Evolutionary conservation across 495 filamentous ascomycete genomes (phyloP).

Genomic region (Trichocladium uniseriatum): DNA sequence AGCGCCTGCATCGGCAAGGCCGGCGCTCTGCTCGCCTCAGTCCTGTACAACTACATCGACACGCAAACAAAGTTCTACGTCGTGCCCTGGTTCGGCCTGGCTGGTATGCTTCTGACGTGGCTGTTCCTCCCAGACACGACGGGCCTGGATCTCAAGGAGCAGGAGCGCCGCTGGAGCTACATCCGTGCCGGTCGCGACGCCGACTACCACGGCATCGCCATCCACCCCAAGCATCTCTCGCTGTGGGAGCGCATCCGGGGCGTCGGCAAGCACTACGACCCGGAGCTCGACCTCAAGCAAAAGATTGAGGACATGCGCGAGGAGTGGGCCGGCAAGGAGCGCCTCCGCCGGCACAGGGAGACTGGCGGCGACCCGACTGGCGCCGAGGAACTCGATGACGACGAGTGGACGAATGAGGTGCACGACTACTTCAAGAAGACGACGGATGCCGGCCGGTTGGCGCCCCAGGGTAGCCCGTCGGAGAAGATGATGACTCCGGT

Average conservation of each 20-base stretch:
- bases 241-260: constrained; percentile 67
- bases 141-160: constrained; percentile 85
- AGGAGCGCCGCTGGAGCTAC: constrained; percentile 78
- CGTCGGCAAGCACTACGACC: constrained; percentile 66
- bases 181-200: constrained; percentile 61
- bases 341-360: constrained; percentile 18
- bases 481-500: too few relatives aligned
- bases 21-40: constrained; percentile 72
- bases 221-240: constrained; percentile 77
- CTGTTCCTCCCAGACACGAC: constrained; percentile 88
- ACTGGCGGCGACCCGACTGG: constrained; percentile 17
- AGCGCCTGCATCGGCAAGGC: constrained; percentile 75
- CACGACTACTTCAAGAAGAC: constrained; percentile 35
- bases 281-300: constrained; percentile 64
- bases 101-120: constrained; percentile 64
- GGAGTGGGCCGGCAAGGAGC: constrained; percentile 36
- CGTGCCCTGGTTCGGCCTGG: constrained; percentile 85
- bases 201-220: constrained; percentile 82
- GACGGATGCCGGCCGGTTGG: constrained; percentile 1
- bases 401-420: constrained; percentile 34
- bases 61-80: constrained; percentile 71
- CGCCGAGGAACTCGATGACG: constrained; percentile 24
- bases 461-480: not conserved
- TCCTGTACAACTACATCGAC: constrained; percentile 84
- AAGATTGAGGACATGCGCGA: constrained; percentile 68